Percentiles rank a stretch among this genome's conserved stretches.
phyloP scores from a whole-genome alignment of 2,329 filamentous ascomycete species.

The Paecilomyces niveus region DNA sequence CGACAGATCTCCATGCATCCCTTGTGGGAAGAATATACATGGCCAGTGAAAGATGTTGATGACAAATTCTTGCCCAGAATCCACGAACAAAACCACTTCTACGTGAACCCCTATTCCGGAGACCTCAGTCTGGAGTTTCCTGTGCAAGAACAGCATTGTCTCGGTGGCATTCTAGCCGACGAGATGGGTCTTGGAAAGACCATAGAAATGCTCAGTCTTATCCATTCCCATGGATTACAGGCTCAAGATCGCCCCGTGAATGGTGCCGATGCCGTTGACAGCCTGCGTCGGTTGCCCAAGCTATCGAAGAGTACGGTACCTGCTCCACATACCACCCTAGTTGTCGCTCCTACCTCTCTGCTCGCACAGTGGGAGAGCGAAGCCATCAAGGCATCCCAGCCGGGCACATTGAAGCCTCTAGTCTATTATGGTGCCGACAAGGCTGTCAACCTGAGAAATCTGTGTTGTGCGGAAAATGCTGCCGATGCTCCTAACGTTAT shows the following conservation, averaged over 20 bases:
- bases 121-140: constrained; percentile 90
- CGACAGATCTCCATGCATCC: constrained; percentile 86
- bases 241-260: constrained; percentile 21
- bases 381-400: constrained; percentile 79
- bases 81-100: constrained; percentile 66
- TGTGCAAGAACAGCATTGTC: constrained; percentile 85
- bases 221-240: constrained; percentile 73
- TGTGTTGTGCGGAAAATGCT: constrained; percentile 71
- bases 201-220: constrained; percentile 92
- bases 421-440: constrained; percentile 93
- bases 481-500: constrained; percentile 77
- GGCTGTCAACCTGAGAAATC: constrained; percentile 63
- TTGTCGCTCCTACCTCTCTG: constrained; percentile 94
- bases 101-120: constrained; percentile 94
- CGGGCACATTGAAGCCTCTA: constrained; percentile 73
- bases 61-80: constrained; percentile 65
- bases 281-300: constrained; percentile 56
- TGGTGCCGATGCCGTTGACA: constrained; percentile 44
- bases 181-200: constrained; percentile 98
- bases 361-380: constrained; percentile 97
- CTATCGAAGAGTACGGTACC: constrained; percentile 51
- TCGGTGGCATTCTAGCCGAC: constrained; percentile 88
- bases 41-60: constrained; percentile 82
- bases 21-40: constrained; percentile 90
- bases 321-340: constrained; percentile 84